Evolutionary conservation across 805 yeast species (phyloP).

Genomic region (Hanseniaspora meyeri): DNA sequence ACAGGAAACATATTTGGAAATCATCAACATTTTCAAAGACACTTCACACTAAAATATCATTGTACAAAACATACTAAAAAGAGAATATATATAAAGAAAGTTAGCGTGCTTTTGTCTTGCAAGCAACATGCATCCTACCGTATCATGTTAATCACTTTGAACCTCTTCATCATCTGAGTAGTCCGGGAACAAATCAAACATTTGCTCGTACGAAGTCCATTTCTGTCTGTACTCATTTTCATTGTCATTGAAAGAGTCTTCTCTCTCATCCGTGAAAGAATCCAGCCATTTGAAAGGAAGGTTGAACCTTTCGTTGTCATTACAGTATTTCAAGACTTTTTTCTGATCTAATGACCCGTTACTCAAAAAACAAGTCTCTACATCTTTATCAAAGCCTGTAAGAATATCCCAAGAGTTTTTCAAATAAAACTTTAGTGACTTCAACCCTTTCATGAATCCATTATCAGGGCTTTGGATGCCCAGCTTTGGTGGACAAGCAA

Average conservation of each 20-base stretch:
- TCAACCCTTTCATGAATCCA: slow-evolving; percentile 77
- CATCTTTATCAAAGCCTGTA: slow-evolving; percentile 31
- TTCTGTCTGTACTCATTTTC: slow-evolving; percentile 24
- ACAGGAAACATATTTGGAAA: slow-evolving; percentile 16
- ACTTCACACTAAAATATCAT: slow-evolving; percentile 23
- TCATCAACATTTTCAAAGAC: slow-evolving; percentile 25
- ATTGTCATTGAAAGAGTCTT: slow-evolving; percentile 24
- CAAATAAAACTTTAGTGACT: slow-evolving; percentile 59
- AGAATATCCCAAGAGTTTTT: slow-evolving; percentile 44
- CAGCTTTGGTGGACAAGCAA: slow-evolving; percentile 61
- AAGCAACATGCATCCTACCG: background rate
- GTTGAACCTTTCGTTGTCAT: slow-evolving; percentile 17
- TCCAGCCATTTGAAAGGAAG: slow-evolving; percentile 31
- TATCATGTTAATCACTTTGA: slow-evolving; percentile 5
- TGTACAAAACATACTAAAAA: background rate
- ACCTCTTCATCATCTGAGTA: background rate
- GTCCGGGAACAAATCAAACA: slow-evolving; percentile 26
- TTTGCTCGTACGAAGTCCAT: slow-evolving; percentile 28
- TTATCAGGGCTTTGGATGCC: slow-evolving; percentile 46
- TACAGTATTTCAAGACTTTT: background rate
- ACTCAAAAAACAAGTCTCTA: slow-evolving; percentile 19
- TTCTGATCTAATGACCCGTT: slow-evolving; percentile 16
- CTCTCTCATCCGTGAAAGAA: slow-evolving; percentile 28
- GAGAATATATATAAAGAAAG: no score
- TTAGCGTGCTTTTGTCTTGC: no score